These are phyloP conservation scores for Aspergillus fumigatus DNA, from an alignment of 2,329 filamentous ascomycete genomes.

Conservation along the genomic window DNA sequence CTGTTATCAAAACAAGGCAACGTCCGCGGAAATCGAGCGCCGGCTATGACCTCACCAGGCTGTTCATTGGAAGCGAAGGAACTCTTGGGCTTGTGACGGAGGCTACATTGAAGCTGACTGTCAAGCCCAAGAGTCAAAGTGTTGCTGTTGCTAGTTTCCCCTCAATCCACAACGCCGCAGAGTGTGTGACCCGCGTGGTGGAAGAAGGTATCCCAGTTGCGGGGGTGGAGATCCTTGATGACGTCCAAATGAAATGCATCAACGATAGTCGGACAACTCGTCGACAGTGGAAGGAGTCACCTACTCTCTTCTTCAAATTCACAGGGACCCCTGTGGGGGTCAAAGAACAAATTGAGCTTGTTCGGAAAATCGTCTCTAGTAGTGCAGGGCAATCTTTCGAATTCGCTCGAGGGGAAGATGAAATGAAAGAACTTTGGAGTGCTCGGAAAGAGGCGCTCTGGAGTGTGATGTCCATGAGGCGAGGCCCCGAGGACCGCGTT, in stretches of 20 bases:
- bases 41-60: constrained; percentile 83
- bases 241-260: constrained; percentile 77
- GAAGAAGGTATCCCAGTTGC: constrained; percentile 77
- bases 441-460: constrained; percentile 71
- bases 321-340: constrained; percentile 60
- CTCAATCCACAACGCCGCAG: constrained; percentile 64
- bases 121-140: constrained; percentile 71
- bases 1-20: constrained; percentile 82
- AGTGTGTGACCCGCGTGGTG: constrained; percentile 77
- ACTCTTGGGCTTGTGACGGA: constrained; percentile 89
- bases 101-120: constrained; percentile 80
- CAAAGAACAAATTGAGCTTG: constrained; percentile 59
- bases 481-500: constrained; percentile 56
- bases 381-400: constrained; percentile 59
- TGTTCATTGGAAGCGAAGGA: constrained; percentile 88
- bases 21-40: constrained; percentile 84
- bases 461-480: constrained; percentile 63
- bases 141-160: constrained; percentile 72
- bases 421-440: constrained; percentile 68
- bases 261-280: constrained; percentile 48
- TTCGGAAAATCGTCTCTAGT: constrained; percentile 54
- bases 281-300: constrained; percentile 61
- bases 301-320: constrained; percentile 74
- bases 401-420: constrained; percentile 60
- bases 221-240: constrained; percentile 88